phyloP scores from a whole-genome alignment of 352 stramenopile genomes.

The Phytopythium kandeliae region DNA sequence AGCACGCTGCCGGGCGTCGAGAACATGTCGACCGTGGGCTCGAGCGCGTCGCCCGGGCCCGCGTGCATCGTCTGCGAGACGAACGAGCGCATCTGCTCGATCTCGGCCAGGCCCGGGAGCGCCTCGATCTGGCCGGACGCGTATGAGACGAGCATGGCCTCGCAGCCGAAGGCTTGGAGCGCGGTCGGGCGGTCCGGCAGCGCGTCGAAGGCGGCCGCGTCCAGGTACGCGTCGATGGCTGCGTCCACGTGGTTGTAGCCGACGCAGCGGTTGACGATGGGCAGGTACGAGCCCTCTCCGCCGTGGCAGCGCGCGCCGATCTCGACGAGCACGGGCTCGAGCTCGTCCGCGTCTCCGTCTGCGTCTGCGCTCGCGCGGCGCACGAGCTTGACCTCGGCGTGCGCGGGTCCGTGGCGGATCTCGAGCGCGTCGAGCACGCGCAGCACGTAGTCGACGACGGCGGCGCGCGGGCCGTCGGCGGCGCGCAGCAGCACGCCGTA shows the following conservation, averaged over 20 bases:
- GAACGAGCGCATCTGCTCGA: no score
- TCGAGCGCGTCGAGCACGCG: slow-evolving; percentile 70
- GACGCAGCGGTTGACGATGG: slow-evolving; percentile 88
- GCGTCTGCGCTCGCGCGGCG: no score
- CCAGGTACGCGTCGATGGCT: slow-evolving; percentile 80
- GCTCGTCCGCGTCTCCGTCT: slow-evolving; percentile 21
- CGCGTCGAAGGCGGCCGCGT: slow-evolving; percentile 46
- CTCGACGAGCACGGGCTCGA: slow-evolving; percentile 90
- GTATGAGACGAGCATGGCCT: slow-evolving; percentile 22
- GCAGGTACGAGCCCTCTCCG: slow-evolving; percentile 92
- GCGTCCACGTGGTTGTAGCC: slow-evolving; percentile 94
- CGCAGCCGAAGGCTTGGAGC: slow-evolving; percentile 84
- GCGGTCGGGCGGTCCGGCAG: slow-evolving; percentile 58
- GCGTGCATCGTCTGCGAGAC: no score
- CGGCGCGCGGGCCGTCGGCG: slow-evolving; percentile 23
- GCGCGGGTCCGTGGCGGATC: slow-evolving; percentile 66
- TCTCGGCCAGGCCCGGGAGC: no score
- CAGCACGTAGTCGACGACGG: slow-evolving; percentile 83
- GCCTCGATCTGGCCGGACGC: no score
- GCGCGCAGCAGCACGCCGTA: slow-evolving; percentile 79
- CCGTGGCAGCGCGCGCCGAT: slow-evolving; percentile 95
- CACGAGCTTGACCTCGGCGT: slow-evolving; percentile 86
- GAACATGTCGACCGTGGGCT: no score
- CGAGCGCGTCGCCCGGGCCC: no score
- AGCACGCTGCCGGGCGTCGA: no score